Percentiles rank a stretch among this genome's conserved stretches.
phyloP scores from a whole-genome alignment of 176 grass and related monocot species.

The Triticum urartu region DNA sequence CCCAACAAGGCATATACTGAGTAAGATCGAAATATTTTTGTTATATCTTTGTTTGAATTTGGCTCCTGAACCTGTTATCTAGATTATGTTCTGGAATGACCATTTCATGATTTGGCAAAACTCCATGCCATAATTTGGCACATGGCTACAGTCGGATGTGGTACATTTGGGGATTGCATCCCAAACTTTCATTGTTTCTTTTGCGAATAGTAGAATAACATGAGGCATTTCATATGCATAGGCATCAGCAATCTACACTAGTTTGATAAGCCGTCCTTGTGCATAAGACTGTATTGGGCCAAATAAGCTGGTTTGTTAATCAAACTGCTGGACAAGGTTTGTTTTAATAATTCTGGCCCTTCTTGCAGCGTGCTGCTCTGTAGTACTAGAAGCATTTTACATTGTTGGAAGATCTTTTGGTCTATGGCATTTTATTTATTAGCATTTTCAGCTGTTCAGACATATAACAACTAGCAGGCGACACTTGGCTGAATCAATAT shows the following conservation, averaged over 20 bases:
- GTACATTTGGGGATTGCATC: neutral
- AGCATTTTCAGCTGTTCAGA: neutral
- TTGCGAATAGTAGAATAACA: neutral
- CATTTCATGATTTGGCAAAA: slow-evolving; percentile 1
- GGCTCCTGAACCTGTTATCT: neutral
- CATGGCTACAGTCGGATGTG: neutral
- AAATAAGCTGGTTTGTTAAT: neutral
- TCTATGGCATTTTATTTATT: neutral
- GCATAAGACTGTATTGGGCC: neutral
- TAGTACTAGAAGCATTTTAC: neutral
- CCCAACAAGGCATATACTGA: slow-evolving; percentile 58
- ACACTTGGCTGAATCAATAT: neutral
- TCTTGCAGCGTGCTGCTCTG: neutral
- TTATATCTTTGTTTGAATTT: slow-evolving; percentile 33
- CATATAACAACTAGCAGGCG: neutral
- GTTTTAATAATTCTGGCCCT: neutral
- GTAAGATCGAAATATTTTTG: slow-evolving; percentile 52
- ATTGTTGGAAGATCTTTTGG: neutral
- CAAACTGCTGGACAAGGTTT: neutral
- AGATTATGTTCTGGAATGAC: neutral
- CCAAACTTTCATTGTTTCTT: neutral
- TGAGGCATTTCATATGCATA: neutral
- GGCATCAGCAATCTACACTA: neutral
- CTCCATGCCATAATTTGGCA: neutral
- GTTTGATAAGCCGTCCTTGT: neutral